phyloP scores from a whole-genome alignment of 1,284 basidiomycete genomes.

The Ganoderma boninense region DNA sequence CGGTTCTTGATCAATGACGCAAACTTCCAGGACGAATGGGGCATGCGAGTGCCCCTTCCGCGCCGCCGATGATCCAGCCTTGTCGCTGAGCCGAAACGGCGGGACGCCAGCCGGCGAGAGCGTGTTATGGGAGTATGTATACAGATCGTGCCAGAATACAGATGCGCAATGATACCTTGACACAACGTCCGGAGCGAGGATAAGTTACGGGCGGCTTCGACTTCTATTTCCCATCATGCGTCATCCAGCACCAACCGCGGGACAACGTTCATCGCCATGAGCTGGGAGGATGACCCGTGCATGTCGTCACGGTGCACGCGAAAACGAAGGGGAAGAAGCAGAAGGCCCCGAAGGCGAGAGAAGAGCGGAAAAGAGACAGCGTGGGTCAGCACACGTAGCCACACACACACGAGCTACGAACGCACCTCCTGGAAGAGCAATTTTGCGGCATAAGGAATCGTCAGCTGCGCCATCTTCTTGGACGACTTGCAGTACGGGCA shows the following conservation, averaged over 20 bases:
- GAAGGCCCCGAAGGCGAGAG: background rate
- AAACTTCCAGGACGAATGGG: background rate
- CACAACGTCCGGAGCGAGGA: conserved; percentile 21
- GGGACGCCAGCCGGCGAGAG: background rate
- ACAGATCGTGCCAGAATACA: conserved; percentile 25
- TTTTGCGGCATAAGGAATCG: conserved; percentile 99
- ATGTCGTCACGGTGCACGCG: background rate
- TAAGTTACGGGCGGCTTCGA: conserved; percentile 21
- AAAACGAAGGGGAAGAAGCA: background rate
- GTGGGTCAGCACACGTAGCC: background rate
- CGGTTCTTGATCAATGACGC: background rate
- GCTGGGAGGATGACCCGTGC: conserved; percentile 49
- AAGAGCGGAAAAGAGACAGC: background rate
- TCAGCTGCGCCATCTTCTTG: conserved; percentile 95
- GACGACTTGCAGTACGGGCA: conserved; percentile 96
- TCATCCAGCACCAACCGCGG: conserved; percentile 87
- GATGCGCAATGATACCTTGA: conserved; percentile 24
- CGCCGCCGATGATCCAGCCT: background rate
- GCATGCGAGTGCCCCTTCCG: background rate
- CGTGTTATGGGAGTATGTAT: conserved; percentile 6
- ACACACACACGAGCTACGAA: conserved; percentile 13
- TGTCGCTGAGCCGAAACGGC: too few species aligned
- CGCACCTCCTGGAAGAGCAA: conserved; percentile 95
- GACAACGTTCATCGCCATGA: conserved; percentile 96
- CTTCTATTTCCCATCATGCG: conserved; percentile 53